Conservation (phyloP, 2,329 filamentous ascomycete species). For the Botrytis elliptica region DNA sequence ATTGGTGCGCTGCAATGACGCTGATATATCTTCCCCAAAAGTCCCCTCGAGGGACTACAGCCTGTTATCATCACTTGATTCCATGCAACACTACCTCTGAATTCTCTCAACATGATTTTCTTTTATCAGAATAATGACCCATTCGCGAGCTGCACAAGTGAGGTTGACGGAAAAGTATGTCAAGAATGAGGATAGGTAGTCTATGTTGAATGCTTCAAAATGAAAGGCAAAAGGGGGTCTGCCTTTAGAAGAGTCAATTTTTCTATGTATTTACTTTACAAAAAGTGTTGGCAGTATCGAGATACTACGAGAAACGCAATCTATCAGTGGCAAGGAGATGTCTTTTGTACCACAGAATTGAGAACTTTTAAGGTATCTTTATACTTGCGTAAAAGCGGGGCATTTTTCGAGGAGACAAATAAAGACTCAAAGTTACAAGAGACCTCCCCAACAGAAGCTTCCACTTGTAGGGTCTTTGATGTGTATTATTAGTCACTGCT, state of each 20-base stretch:
- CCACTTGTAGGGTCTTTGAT: not conserved
- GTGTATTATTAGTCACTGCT: not conserved
- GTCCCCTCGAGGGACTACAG: not conserved
- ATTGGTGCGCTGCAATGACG: rapidly evolving
- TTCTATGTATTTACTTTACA: rapidly evolving
- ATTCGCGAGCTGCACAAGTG: not conserved
- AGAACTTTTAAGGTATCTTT: not conserved
- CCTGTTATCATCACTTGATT: not conserved
- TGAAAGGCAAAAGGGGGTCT: rapidly evolving
- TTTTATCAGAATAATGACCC: not conserved
- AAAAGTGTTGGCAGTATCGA: not conserved
- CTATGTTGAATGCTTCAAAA: not conserved
- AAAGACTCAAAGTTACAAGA: not conserved
- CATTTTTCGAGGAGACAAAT: not conserved
- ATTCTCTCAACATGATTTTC: rapidly evolving
- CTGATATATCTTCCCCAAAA: not conserved
- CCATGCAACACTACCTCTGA: too few relatives aligned
- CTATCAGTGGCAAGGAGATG: not conserved
- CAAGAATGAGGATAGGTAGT: not conserved
- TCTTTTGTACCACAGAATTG: not conserved
- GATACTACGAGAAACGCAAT: not conserved
- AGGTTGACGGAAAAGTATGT: not conserved
- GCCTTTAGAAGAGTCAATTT: rapidly evolving
- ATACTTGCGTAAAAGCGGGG: not conserved
- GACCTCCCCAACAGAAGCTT: not conserved